Conservation (phyloP, 768 basidiomycete species). For the Boletus reticulatus region DNA sequence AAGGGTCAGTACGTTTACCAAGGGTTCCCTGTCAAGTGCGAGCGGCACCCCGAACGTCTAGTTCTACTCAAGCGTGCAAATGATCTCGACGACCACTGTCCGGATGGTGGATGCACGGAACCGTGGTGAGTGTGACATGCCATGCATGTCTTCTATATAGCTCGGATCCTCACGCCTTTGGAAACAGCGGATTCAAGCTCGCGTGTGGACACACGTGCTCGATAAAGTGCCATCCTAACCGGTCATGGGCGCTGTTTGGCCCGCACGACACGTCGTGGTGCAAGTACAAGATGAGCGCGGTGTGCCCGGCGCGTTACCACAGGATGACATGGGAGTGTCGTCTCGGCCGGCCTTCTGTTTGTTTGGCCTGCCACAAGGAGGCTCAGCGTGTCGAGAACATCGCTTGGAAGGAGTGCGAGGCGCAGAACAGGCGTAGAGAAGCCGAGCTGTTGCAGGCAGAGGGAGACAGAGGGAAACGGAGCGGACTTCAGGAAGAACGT, state of each 20-base stretch:
- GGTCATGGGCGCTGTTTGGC: slow-evolving; percentile 36
- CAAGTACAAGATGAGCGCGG: slow-evolving; percentile 28
- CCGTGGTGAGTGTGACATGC: slow-evolving; percentile 46
- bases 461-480: slow-evolving; percentile 4
- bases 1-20: slow-evolving; percentile 6
- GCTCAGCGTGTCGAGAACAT: slow-evolving; percentile 37
- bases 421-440: slow-evolving; percentile 41
- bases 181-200: slow-evolving; percentile 6
- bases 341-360: slow-evolving; percentile 33
- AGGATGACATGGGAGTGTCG: slow-evolving; percentile 41
- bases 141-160: rapidly evolving
- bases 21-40: slow-evolving; percentile 54
- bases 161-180: background rate
- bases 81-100: slow-evolving; percentile 53
- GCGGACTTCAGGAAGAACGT: slow-evolving; percentile 11
- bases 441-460: slow-evolving; percentile 37
- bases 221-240: slow-evolving; percentile 55
- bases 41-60: slow-evolving; percentile 45
- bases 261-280: slow-evolving; percentile 39
- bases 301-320: slow-evolving; percentile 47
- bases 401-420: slow-evolving; percentile 34
- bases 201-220: slow-evolving; percentile 46
- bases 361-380: slow-evolving; percentile 44
- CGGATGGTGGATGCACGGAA: slow-evolving; percentile 60
- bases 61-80: slow-evolving; percentile 38